Base-by-base conservation (phyloP, 495 filamentous ascomycete genomes). In the Aspergillus baeticus region DNA sequence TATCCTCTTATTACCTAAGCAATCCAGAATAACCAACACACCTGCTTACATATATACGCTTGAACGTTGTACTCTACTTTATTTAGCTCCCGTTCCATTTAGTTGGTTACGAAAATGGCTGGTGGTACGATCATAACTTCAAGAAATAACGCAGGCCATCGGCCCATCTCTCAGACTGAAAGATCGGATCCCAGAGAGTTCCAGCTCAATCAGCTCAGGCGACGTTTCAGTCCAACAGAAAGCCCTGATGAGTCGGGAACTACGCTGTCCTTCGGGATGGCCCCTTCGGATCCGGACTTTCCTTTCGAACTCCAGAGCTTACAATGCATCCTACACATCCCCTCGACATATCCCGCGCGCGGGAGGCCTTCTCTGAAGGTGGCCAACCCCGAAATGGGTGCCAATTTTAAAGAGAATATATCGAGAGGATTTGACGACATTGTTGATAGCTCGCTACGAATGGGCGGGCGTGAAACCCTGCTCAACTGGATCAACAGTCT, bases 241-340 rank as follows among this genome's bases (percentile, higher is more conserved):
- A 74, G 70, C 14, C 72, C 69, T 10, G 69, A 81, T 51, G 68
- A 78, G 33, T 73, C 78, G 48, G 82, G 79, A 11, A 83, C 78
- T 6, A 77, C 78, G 13, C 68, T 92, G 18, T 67, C 72, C 0
- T 89, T 96, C 67, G 76, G 74, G 18, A 60, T 96, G 52, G 70
- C 68, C 13, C 92, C 92, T 5, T 92, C 90, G n/a, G 92, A 95
- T 64, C 90, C 90, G 0, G 90, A 95, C 64, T 93, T 93, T 57
- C 86, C 90, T 5, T 95, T 89, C 57, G 88, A 92, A 18, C 72
- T 95, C 57, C 81, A 86, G 10, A 76, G 76, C 18, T 72, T 95
- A n/a, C 76, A 88, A 53, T 92, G 90, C 63, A 74, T 82, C 2
- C 74, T 96, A n/a, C 78, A 73, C 48, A 79, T 96, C 7, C 90